Evolutionary conservation across 805 yeast genomes (phyloP), one percentile per base, ranked within the genome.

Genomic region (Kuraishia piskuri): DNA sequence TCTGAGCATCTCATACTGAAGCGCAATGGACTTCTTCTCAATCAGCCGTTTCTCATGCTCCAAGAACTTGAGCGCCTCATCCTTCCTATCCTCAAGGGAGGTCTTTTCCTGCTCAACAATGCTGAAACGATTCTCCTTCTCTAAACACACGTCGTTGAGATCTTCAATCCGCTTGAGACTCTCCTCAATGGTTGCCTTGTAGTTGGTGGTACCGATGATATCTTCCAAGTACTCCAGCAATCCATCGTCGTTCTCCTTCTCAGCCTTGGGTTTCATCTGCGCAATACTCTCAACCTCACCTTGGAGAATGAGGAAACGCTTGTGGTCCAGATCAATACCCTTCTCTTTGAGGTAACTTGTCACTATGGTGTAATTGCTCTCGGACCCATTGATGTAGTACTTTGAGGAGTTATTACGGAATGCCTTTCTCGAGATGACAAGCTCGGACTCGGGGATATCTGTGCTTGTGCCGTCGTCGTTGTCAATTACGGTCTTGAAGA

Each of bases 221-320:
- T 95, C 99, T 64, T 94, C 99, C 56, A 94, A 70, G 65, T 94
- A 94, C 63, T 95, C 99, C 45, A 94, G 70, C 24, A 94, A 73
- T 0, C 99, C 99, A 65, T 94, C 98, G 61, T 92, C 98, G 58
- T 82, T 82, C 52, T 89, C 96, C 51, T 76, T 80, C 62, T 94
- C 97, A 0, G 97, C 98, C 63, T 92, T 94, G 10, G 99, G 88
- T 65, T 92, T 92, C 99, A 94, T 95, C 66, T 94, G 97, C 0
- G 99, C 97, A 63, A 94, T 94, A 58, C 91, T 86, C 71, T 94
- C 99, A 47, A 94, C 99, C 66, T 94, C 99, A 66, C 99, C 99
- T 70, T 94, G 99, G 48, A 94, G 73, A 64, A 94, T 95, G 60
- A 94, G 76, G 62, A 94, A 94, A 60, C 99, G 77, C 65, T 94